A percentile compares a stretch with the other conserved stretches of the same genome.
Evolutionary conservation across 2,329 filamentous ascomycete genomes (phyloP).

Genomic region (Hawksworthiomyces lignivorus): DNA sequence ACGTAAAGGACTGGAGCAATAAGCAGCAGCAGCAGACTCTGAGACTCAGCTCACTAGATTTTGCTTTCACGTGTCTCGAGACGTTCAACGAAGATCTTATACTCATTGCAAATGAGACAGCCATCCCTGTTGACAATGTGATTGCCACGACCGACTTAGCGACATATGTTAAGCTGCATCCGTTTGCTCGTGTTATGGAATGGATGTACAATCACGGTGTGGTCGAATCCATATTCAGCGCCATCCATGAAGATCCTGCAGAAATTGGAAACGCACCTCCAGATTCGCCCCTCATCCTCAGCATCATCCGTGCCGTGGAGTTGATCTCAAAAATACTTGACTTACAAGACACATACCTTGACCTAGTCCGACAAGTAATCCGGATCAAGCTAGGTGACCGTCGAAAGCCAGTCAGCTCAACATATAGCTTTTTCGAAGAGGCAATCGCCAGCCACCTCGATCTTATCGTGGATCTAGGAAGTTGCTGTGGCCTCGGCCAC

Average conservation of each 20-base stretch:
- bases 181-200: conserved; percentile 91
- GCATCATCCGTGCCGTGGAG: conserved; percentile 72
- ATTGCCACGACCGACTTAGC: conserved; percentile 68
- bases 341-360: conserved; percentile 82
- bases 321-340: conserved; percentile 77
- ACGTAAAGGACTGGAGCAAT: conserved; percentile 52
- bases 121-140: conserved; percentile 64
- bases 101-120: conserved; percentile 72
- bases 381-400: conserved; percentile 56
- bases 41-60: conserved; percentile 73
- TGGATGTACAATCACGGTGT: conserved; percentile 96
- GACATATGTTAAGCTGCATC: conserved; percentile 78
- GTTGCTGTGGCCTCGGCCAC: conserved; percentile 80
- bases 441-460: conserved; percentile 74
- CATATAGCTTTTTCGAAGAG: conserved; percentile 87
- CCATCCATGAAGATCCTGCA: conserved; percentile 66
- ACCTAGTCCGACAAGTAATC: conserved; percentile 75
- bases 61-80: conserved; percentile 68
- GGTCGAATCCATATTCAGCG: conserved; percentile 67
- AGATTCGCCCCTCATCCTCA: conserved; percentile 74
- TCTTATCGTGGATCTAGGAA: conserved; percentile 73
- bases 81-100: conserved; percentile 95
- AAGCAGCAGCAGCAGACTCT: conserved; percentile 64
- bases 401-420: conserved; percentile 56
- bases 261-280: conserved; percentile 65